These are phyloP conservation scores for Sordariomycetes sp. DNA, from an alignment of 2,329 filamentous ascomycete species.

Conservation along the genomic window DNA sequence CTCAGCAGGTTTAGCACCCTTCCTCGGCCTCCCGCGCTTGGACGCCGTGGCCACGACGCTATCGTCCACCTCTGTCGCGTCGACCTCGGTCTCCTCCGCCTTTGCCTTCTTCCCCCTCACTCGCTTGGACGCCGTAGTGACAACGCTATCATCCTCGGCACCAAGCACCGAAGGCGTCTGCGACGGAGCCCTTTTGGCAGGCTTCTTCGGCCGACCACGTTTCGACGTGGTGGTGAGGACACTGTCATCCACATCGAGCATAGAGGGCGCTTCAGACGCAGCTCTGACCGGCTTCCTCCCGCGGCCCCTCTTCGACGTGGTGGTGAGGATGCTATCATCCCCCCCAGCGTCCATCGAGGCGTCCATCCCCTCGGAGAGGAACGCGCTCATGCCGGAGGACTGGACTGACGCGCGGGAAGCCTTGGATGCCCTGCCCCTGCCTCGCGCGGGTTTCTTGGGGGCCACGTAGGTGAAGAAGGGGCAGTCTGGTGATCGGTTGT, in stretches of 20 bases:
- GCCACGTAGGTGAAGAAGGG: constrained; percentile 65
- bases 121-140: constrained; percentile 44
- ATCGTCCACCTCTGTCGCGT: constrained; percentile 36
- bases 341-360: no score
- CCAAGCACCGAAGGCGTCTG: constrained; percentile 27
- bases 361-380: constrained; percentile 21
- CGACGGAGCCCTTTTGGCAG: neutral
- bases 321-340: neutral
- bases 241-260: constrained; percentile 42
- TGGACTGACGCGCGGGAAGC: constrained; percentile 51
- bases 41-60: constrained; percentile 46
- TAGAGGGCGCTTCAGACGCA: constrained; percentile 16
- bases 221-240: constrained; percentile 45
- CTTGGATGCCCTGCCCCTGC: constrained; percentile 51
- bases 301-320: neutral
- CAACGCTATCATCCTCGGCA: constrained; percentile 41
- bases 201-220: constrained; percentile 37
- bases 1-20: constrained; percentile 14
- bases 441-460: constrained; percentile 40
- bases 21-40: constrained; percentile 37
- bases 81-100: constrained; percentile 22
- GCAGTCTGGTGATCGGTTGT: constrained; percentile 64
- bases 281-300: no score
- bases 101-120: constrained; percentile 37
- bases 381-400: constrained; percentile 35